Evolutionary conservation across 495 filamentous ascomycete genomes (phyloP), one percentile per base, ranked within the genome.

Genomic region (Daldinia loculata): DNA sequence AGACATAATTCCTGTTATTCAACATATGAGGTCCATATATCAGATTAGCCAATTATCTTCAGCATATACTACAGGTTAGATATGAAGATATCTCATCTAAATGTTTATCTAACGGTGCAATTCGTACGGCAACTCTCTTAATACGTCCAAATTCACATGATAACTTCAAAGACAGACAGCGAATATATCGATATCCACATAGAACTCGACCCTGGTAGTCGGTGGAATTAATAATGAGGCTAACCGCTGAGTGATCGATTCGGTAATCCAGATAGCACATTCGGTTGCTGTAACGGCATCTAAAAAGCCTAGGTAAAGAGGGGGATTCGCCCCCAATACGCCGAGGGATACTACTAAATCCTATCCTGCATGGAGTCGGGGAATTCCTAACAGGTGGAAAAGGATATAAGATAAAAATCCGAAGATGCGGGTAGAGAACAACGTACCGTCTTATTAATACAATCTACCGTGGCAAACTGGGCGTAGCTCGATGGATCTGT

Each of bases 371-470:
- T 4, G 50, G 15, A 17, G 6, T 11, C 2, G 15, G 12, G 15
- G 50, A 53, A 53, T 4, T 14, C 50, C 26, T 30, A 8, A 30
- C 14, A 29, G 12, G 26, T 17, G 6, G 14, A 7, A 34, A 22
- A 57, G 32, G 30, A 24, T 39, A 34, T 24, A 6, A 17, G 26
- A 61, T 22, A 36, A 60, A 60, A 55, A 17, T 17, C 56, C 45
- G 45, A 19, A 32, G 55, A 41, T 50, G 56, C 59, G 63, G 63
- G 63, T 66, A 56, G 34, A 34, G 56, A 52, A 32, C 30, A 19
- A 66, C 24, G 15, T 61, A 67, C 48, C 56, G 64, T 67, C 9
- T 2, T 50, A 67, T 41, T 38, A 61, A 56, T 11, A 53, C 17
- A 29, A 32, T 53, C 15, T 58, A 11, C 56, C n/a, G 50, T 48